Evolutionary conservation across 345 rosid species (phyloP).

Genomic region (Syzygium aromaticum): DNA sequence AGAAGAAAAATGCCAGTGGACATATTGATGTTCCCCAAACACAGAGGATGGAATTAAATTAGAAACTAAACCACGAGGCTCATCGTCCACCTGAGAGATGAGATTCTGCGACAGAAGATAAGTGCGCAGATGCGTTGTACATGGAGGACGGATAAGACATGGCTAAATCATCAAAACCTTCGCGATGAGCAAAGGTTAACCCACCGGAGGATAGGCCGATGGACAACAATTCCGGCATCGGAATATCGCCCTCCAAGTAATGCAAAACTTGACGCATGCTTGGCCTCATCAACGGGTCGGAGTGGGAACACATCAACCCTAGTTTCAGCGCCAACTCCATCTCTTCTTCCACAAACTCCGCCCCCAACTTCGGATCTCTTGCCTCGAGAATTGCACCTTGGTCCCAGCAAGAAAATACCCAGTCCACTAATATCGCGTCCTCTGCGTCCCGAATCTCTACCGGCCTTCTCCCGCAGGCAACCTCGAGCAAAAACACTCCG

Average conservation of each 20-base stretch:
- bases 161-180: no score
- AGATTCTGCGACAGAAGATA: conserved; percentile 38
- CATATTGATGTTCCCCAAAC: no score
- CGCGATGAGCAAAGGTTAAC: no score
- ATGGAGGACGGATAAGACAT: no score
- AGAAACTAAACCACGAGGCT: not conserved
- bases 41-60: not conserved
- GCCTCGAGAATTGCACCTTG: conserved; percentile 20
- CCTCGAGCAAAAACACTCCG: no score
- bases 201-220: no score
- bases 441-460: no score
- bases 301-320: conserved; percentile 47
- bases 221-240: no score
- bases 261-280: conserved; percentile 35
- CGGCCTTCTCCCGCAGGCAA: no score
- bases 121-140: conserved; percentile 7
- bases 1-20: no score
- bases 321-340: conserved; percentile 37
- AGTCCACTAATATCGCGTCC: no score
- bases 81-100: conserved; percentile 54
- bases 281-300: conserved; percentile 26
- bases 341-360: conserved; percentile 16
- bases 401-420: no score
- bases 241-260: conserved; percentile 11
- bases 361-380: conserved; percentile 35